Evolutionary conservation across 108 stramenopile genomes (phyloP).

Genomic region (Cyclostephanos tholiformis): DNA sequence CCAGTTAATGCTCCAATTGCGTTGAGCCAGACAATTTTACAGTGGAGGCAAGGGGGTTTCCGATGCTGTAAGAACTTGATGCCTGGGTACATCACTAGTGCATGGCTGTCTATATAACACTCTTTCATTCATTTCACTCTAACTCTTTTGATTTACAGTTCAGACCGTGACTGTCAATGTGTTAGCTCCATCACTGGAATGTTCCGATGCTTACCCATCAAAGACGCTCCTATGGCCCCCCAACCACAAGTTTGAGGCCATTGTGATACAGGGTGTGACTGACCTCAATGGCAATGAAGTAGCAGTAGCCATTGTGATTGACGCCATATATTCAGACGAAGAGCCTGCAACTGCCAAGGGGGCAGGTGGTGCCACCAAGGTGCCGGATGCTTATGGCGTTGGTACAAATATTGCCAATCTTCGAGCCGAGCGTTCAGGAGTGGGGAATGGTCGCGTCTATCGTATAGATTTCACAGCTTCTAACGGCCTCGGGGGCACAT

Average conservation of each 20-base stretch:
- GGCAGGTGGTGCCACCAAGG: not conserved
- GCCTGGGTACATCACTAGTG: no score
- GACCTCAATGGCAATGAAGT: not conserved
- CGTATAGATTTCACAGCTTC: not conserved
- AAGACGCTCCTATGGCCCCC: not conserved
- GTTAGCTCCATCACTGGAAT: no score
- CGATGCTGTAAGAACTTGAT: no score
- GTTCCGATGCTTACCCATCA: not conserved
- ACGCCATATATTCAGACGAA: not conserved
- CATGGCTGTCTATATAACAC: no score
- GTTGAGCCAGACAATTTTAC: no score
- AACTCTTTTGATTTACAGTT: no score
- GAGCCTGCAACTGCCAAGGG: not conserved
- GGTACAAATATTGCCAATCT: not conserved
- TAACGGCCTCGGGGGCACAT: not conserved
- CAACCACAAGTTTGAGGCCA: not conserved
- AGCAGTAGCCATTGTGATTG: not conserved
- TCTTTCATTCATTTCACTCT: no score
- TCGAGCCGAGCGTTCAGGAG: constrained; percentile 1
- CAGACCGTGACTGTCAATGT: no score
- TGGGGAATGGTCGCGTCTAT: not conserved
- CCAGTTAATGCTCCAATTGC: no score
- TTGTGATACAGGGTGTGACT: not conserved
- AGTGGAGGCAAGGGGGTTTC: no score
- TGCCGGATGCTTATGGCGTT: not conserved